Evolutionary conservation across 257 asterid species (phyloP).

Genomic region (Plantago ovata): DNA sequence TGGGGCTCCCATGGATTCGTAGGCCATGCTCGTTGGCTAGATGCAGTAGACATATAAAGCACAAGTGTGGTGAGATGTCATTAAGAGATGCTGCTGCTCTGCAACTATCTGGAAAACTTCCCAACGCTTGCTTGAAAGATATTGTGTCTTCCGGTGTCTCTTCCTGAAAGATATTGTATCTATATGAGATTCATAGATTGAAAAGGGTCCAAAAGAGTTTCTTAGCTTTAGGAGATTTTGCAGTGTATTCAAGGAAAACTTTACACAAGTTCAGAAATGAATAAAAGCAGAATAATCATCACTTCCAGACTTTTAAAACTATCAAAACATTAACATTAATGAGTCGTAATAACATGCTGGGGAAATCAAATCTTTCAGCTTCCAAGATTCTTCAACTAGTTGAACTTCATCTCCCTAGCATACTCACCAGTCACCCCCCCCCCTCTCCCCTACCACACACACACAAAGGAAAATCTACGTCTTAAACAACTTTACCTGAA

Average conservation of each 20-base stretch:
- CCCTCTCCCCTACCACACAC: no score
- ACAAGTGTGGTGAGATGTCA: slow-evolving; percentile 84
- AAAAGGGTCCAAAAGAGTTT: not conserved
- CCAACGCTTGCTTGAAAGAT: slow-evolving; percentile 70
- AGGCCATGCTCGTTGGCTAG: slow-evolving; percentile 90
- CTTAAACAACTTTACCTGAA: slow-evolving; percentile 37
- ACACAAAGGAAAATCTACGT: not conserved
- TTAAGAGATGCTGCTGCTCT: slow-evolving; percentile 51
- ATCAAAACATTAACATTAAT: no score
- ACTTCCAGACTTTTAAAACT: no score
- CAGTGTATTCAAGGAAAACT: no score
- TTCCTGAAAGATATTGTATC: slow-evolving; percentile 26
- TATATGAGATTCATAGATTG: not conserved
- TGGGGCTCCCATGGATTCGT: slow-evolving; percentile 47
- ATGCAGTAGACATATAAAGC: slow-evolving; percentile 94
- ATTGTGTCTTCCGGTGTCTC: slow-evolving; percentile 26
- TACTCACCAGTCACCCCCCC: no score
- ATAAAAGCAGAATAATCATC: no score
- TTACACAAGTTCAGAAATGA: no score
- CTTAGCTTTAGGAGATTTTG: not conserved
- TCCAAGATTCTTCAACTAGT: no score
- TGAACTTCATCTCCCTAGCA: not conserved
- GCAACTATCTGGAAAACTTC: slow-evolving; percentile 60
- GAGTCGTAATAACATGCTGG: no score
- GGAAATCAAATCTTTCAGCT: no score